Evolutionary conservation across 352 stramenopile species (phyloP).

Genomic region (Globisporangium irregulare): DNA sequence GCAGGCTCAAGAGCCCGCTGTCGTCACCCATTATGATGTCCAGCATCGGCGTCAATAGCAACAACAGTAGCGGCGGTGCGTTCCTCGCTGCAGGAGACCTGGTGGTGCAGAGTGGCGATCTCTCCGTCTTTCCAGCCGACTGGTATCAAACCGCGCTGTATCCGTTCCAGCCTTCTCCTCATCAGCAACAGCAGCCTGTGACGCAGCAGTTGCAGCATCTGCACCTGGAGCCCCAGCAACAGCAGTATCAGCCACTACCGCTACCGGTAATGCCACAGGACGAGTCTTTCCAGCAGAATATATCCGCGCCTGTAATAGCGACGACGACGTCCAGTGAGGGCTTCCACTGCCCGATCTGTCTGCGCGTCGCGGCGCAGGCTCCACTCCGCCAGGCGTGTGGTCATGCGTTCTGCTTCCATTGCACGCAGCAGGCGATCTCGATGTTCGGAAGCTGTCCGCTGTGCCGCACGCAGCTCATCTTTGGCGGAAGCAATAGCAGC

Average conservation of each 20-base stretch:
- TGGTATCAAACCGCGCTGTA: conserved; percentile 8
- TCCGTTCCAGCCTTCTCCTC: background rate
- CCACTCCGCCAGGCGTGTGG: conserved; percentile 49
- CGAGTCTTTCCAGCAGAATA: conserved; percentile 10
- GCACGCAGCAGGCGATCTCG: conserved; percentile 45
- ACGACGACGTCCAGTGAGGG: background rate
- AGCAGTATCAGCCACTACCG: conserved; percentile 27
- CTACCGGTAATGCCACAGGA: background rate
- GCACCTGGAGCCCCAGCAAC: conserved; percentile 5
- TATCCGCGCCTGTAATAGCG: background rate
- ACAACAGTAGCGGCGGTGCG: background rate
- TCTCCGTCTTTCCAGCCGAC: conserved; percentile 2
- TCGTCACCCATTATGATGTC: conserved; percentile 5
- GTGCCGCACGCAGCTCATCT: conserved; percentile 50
- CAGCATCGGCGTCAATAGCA: background rate
- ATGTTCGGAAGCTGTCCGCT: conserved; percentile 39
- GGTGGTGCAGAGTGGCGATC: conserved; percentile 11
- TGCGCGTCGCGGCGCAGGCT: conserved; percentile 31
- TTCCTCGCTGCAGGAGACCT: background rate
- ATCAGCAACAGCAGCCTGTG: background rate
- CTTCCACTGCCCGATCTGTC: conserved; percentile 46
- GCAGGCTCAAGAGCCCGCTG: conserved; percentile 11
- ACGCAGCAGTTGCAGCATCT: conserved; percentile 5
- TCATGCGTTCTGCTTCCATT: conserved; percentile 48
- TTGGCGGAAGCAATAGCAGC: conserved; percentile 16